These are phyloP conservation scores for Dimargaris cristalligena DNA, from an alignment of 192 early-diverging fungal genomes.

Conservation along the genomic window DNA sequence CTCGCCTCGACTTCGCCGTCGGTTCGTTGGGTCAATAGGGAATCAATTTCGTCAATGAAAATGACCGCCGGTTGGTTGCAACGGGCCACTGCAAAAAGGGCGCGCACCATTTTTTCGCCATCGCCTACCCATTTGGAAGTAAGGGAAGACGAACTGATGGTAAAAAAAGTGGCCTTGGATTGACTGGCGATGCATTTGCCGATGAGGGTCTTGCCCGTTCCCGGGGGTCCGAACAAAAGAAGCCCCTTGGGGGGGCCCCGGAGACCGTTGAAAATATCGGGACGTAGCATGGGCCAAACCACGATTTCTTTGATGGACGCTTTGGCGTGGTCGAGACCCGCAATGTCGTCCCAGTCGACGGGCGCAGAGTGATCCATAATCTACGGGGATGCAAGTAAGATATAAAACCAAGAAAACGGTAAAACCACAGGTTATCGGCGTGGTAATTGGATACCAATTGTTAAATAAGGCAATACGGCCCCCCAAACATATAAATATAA, in stretches of 20 bases:
- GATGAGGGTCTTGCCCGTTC: conserved; percentile 70
- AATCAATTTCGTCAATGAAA: conserved; percentile 93
- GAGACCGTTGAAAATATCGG: conserved; percentile 75
- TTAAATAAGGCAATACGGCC: neutral
- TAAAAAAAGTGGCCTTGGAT: conserved; percentile 81
- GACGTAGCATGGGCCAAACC: conserved; percentile 58
- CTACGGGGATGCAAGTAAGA: conserved; percentile 7
- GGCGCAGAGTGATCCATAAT: conserved; percentile 42
- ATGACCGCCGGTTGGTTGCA: conserved; percentile 75
- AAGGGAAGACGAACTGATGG: conserved; percentile 73
- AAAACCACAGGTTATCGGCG: neutral
- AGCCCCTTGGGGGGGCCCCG: conserved; percentile 69
- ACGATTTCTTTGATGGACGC: conserved; percentile 59
- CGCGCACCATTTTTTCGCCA: conserved; percentile 84
- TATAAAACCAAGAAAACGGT: neutral
- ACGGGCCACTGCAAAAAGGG: conserved; percentile 80
- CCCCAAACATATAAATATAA: neutral
- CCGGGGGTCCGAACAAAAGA: conserved; percentile 79
- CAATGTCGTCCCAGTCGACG: conserved; percentile 73
- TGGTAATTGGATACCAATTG: neutral
- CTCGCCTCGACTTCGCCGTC: conserved; percentile 82
- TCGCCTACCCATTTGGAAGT: conserved; percentile 94
- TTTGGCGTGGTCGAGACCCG: conserved; percentile 71
- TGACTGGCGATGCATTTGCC: conserved; percentile 78
- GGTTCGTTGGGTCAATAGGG: conserved; percentile 68